Evolutionary conservation across 177 flowering plant species (phyloP).

Genomic region (Vitis hybrid): DNA sequence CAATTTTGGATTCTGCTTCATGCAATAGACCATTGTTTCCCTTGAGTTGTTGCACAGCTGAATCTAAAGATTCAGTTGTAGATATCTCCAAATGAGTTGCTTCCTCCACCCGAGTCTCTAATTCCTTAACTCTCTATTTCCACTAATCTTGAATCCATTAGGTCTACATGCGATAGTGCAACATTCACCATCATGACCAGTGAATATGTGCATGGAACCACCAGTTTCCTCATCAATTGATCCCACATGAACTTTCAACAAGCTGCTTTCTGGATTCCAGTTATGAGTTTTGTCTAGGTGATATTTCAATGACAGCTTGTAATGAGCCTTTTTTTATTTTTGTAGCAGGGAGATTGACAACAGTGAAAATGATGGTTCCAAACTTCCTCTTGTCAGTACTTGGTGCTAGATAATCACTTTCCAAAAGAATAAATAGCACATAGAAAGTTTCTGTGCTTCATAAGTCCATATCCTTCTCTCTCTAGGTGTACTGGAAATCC

Average conservation of each 20-base stretch:
- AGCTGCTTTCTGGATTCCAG: too few relatives aligned
- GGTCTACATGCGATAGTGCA: too few relatives aligned
- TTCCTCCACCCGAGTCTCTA: constrained; percentile 49
- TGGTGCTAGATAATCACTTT: constrained; percentile 52
- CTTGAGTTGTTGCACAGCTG: constrained; percentile 72
- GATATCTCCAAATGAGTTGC: constrained; percentile 64
- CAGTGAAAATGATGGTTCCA: constrained; percentile 78
- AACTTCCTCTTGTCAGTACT: constrained; percentile 62
- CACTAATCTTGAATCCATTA: constrained; percentile 21
- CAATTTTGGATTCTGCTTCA: constrained; percentile 67
- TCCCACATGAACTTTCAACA: too few relatives aligned
- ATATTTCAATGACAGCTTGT: too few relatives aligned
- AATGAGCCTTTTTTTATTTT: constrained; percentile 29
- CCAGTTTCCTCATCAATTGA: too few relatives aligned
- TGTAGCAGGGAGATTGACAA: constrained; percentile 64
- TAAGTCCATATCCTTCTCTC: too few relatives aligned
- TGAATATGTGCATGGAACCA: too few relatives aligned
- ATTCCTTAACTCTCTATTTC: constrained; percentile 51
- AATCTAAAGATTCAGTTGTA: constrained; percentile 64
- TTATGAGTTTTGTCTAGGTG: too few relatives aligned
- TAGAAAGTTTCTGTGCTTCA: too few relatives aligned
- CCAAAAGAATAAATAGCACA: too few relatives aligned
- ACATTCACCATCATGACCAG: too few relatives aligned
- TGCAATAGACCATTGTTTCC: constrained; percentile 56
- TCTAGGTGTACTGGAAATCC: too few relatives aligned